Base-by-base conservation (phyloP, 2,329 filamentous ascomycete species). In the Coniella lustricola region DNA sequence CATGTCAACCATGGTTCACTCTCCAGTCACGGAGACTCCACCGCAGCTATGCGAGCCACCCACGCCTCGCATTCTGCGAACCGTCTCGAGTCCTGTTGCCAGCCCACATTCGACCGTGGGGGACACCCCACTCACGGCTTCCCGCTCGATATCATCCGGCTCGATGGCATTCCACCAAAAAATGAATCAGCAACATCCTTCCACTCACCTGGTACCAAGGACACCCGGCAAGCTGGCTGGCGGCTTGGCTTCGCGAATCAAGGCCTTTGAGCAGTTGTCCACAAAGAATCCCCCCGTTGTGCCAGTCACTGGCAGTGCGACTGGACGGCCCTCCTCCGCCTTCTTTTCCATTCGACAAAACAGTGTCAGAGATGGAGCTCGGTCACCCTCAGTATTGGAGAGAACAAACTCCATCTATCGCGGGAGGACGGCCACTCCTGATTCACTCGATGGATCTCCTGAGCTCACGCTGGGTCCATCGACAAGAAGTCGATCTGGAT, bases 241-340 rank as follows among this genome's bases (percentile, higher is more conserved):
- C 8, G 90, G 88, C 57, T 96, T 98, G 52, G 94, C 91, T 3
- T 88, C 91, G 64, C 84, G 93, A 36, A 97, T 97, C 64, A 94
- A 95, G 66, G 90, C 90, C 7, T 73, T 98, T 46, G 87, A 95
- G 62, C 90, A 89, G 64, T 76, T 93, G 56, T 76, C 83, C 51
- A 67, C 74, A 61, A 60, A 63, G 60, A 54, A 62, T 13, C 48
- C 50, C 54, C 13, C 29, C 5, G 25, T 29, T 22, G 62, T 48
- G 21, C 52, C 49, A 18, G 40, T 42, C n/a, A 53, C 40, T 37
- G 10, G 53, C 1, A 54, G 57, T 18, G 47, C 25, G 42, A 44
- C 64, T 54, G 70, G 72, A 31, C 64, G 70, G 14, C 70, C 75
- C 3, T 71, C 73, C 5, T 73, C 79, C 7, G 70, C 79, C 2